These are phyloP conservation scores for Hypsizygus marmoreus DNA, from an alignment of 768 basidiomycete species.

Conservation along the genomic window DNA sequence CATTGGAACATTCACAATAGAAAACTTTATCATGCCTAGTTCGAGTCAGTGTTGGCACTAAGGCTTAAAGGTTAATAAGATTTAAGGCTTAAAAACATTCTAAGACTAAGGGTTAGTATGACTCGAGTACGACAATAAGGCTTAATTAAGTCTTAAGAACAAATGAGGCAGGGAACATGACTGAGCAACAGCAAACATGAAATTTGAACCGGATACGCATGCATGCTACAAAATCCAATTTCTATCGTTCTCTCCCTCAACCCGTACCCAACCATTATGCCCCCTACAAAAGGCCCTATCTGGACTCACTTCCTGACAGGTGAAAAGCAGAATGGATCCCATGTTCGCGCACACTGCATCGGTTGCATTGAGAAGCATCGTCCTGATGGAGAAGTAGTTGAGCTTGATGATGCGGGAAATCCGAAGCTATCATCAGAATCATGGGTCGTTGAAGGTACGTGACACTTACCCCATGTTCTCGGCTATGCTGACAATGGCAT, in stretches of 20 bases:
- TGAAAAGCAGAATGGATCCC: slow-evolving; percentile 6
- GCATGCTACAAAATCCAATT: background rate
- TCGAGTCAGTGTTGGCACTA: slow-evolving; percentile 20
- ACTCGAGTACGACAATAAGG: slow-evolving; percentile 10
- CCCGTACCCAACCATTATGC: background rate
- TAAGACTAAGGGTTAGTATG: slow-evolving; percentile 19
- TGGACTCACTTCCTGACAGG: slow-evolving; percentile 1
- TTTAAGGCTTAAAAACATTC: slow-evolving; percentile 14
- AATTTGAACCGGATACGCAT: background rate
- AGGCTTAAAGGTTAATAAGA: slow-evolving; percentile 13
- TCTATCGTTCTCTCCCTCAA: background rate
- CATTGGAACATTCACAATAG: too few species aligned
- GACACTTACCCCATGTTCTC: background rate
- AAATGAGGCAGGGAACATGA: background rate
- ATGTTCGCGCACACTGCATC: slow-evolving; percentile 5
- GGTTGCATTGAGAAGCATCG: background rate
- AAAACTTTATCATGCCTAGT: too few species aligned
- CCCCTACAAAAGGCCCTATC: background rate
- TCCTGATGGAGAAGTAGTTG: background rate
- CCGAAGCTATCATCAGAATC: background rate
- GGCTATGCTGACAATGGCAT: background rate
- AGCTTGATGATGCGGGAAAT: slow-evolving; percentile 6
- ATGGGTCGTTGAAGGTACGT: background rate
- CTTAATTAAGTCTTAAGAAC: slow-evolving; percentile 15
- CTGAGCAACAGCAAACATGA: background rate